Evolutionary conservation across 495 filamentous ascomycete species (phyloP).

Genomic region (Penicillium maclennaniae): DNA sequence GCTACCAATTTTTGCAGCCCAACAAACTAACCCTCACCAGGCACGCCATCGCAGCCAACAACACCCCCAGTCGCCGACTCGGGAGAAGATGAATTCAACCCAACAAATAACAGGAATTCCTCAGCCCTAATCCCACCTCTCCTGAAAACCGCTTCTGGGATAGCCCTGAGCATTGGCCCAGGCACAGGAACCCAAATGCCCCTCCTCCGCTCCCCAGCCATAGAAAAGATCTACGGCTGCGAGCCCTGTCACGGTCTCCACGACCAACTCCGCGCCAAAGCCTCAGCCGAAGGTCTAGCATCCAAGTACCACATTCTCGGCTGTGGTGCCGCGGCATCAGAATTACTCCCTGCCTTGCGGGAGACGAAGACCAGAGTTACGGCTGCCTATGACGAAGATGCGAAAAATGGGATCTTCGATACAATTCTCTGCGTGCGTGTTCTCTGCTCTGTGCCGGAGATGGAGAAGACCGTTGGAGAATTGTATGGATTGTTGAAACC

Average conservation of each 20-base stretch:
- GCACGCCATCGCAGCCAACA: not conserved
- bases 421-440: slow-evolving; percentile 67
- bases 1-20: not conserved
- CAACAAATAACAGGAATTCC: slow-evolving; percentile 14
- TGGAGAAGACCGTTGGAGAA: slow-evolving; percentile 51
- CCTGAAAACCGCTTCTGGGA: slow-evolving; percentile 31
- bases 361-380: slow-evolving; percentile 35
- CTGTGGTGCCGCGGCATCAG: slow-evolving; percentile 54
- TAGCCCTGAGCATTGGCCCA: slow-evolving; percentile 49
- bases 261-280: slow-evolving; percentile 38
- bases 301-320: slow-evolving; percentile 63
- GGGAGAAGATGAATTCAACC: slow-evolving; percentile 7
- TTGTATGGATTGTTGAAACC: slow-evolving; percentile 62
- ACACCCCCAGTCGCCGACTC: slow-evolving; percentile 6
- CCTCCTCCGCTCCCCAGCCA: slow-evolving; percentile 34
- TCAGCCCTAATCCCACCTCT: slow-evolving; percentile 39
- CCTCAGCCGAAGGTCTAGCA: slow-evolving; percentile 47
- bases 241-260: slow-evolving; percentile 63
- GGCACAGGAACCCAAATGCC: slow-evolving; percentile 48
- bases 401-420: slow-evolving; percentile 52
- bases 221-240: slow-evolving; percentile 61
- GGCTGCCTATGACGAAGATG: slow-evolving; percentile 5
- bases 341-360: slow-evolving; percentile 32
- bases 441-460: slow-evolving; percentile 66
- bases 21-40: not conserved